phyloP scores from a whole-genome alignment of 305 asterid genomes.

The Fraxinus xanthoxyloides region DNA sequence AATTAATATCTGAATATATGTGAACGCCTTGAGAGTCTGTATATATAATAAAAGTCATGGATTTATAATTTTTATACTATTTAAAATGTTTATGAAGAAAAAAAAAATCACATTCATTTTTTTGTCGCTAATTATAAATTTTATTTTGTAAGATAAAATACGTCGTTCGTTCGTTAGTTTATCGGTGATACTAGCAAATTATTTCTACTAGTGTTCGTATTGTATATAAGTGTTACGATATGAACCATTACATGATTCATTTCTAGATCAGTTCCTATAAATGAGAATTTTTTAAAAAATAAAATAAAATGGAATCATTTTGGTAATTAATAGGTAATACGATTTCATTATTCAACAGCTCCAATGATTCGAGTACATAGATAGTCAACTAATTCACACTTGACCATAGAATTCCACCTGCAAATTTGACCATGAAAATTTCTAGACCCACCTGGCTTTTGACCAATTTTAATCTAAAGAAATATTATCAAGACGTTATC shows the following conservation, averaged over 20 bases:
- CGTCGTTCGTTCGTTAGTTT: not conserved
- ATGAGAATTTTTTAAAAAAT: not conserved
- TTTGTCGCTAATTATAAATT: too few species aligned
- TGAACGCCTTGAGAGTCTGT: not conserved
- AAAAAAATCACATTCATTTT: too few species aligned
- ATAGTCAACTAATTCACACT: not conserved
- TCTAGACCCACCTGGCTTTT: not conserved
- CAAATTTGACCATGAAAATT: not conserved
- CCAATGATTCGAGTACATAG: not conserved
- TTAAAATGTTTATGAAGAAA: not conserved
- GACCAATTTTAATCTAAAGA: not conserved
- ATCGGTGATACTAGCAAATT: not conserved
- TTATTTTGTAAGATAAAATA: too few species aligned
- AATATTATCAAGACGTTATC: not conserved
- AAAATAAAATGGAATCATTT: not conserved
- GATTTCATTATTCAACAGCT: not conserved
- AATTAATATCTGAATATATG: not conserved
- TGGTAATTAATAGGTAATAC: not conserved
- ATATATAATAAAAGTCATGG: not conserved
- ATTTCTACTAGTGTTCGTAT: not conserved
- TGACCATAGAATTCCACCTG: not conserved
- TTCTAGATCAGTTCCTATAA: not conserved
- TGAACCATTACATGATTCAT: not conserved
- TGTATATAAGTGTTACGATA: not conserved
- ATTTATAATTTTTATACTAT: too few species aligned